Evolutionary conservation across 208 protist species (phyloP), one percentile per base, ranked within the genome.

Genomic region (Acanthamoeba healyi): DNA sequence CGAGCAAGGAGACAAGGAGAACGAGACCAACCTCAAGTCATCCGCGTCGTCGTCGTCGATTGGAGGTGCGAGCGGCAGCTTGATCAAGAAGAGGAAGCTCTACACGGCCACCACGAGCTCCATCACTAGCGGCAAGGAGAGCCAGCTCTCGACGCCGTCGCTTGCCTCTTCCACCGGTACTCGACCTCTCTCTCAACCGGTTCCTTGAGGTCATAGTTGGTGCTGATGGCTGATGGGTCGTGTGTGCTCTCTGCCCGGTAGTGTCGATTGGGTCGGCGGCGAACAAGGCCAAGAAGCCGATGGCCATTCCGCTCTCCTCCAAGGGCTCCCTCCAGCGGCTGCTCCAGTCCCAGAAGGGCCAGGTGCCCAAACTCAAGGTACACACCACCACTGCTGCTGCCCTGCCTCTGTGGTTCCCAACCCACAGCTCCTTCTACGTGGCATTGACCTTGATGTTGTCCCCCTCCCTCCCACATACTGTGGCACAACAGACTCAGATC

Each of bases 281-380:
- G n/a, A n/a, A n/a, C 74, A 84, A 84, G 74, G 72, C 12, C 72
- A 84, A 84, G 46, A 58, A 54, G 58, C n/a, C n/a, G n/a, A 7
- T 15, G n/a, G 5, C 22, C n/a, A 67, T 67, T 14, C 58, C 58
- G 58, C n/a, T 46, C 3, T 49, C 74, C 15, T 84, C 74, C 44
- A 84, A 84, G 74, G 38, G 32, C 12, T 84, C 74, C 17, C 44
- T 84, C 38, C 74, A 84, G 74, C 15, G 74, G 32, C 74, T 84
- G 74, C 74, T 84, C 44, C 74, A 84, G 32, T 49, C 74, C 38
- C 74, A 84, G 44, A 49, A 56, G 74, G 44, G 34, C 7, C 70
- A 49, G 44, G 6, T 84, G 38, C 74, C 74, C 32, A 84, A 84
- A 34, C 74, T 84, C 26, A 84, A 84, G 74, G 74, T 82, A n/a